phyloP scores from a whole-genome alignment of 164 flowering plant genomes.

The Annona cherimola region DNA sequence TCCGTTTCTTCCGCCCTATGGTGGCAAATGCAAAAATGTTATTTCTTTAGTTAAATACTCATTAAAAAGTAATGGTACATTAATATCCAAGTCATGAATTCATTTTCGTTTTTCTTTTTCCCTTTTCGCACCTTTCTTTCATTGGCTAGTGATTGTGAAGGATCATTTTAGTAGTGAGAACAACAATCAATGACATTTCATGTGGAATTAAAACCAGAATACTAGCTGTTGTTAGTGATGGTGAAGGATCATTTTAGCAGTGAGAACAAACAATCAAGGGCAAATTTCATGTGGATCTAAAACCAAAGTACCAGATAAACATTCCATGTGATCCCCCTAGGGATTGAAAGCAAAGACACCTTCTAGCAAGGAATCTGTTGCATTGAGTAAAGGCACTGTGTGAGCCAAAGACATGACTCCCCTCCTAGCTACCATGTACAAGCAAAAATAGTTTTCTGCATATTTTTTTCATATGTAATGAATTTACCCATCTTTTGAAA shows the following conservation, averaged over 20 bases:
- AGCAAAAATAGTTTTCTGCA: too few relatives aligned
- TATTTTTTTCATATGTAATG: neutral
- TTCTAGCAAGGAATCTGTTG: neutral
- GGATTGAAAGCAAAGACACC: neutral
- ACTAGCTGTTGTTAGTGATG: too few relatives aligned
- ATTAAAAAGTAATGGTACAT: neutral
- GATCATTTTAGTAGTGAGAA: too few relatives aligned
- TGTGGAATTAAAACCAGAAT: too few relatives aligned
- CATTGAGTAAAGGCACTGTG: neutral
- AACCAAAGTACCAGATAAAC: neutral
- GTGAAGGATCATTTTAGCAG: too few relatives aligned
- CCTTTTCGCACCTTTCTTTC: neutral
- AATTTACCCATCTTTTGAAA: neutral
- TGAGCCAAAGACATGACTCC: neutral
- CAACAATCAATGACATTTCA: too few relatives aligned
- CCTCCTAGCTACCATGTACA: neutral
- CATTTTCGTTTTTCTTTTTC: neutral
- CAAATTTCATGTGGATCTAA: neutral
- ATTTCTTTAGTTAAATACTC: slow-evolving; percentile 6
- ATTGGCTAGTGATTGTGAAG: too few relatives aligned
- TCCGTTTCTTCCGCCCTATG: slow-evolving; percentile 41
- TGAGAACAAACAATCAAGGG: neutral
- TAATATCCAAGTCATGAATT: neutral
- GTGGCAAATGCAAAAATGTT: slow-evolving; percentile 6
- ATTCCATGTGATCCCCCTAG: neutral